A percentile compares a stretch with the other conserved stretches of the same genome.
Conservation (phyloP, 805 yeast genomes). For the Wickerhamomyces bovis region DNA sequence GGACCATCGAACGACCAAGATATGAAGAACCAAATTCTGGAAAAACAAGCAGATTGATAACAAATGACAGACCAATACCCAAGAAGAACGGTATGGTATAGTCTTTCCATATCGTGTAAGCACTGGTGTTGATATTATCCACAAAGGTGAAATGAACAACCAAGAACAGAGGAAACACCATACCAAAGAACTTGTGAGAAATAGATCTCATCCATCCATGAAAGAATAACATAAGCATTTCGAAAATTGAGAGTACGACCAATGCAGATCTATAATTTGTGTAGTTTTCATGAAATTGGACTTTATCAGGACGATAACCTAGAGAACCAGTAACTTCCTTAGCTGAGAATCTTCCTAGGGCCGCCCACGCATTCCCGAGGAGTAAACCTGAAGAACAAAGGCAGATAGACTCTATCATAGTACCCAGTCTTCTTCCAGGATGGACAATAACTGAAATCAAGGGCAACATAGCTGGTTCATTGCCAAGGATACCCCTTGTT, state of each 20-base stretch:
- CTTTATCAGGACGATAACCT: constrained; percentile 26
- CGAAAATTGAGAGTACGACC: constrained; percentile 39
- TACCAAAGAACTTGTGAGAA: constrained; percentile 39
- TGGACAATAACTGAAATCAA: constrained; percentile 41
- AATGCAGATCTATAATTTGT: constrained; percentile 32
- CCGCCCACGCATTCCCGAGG: constrained; percentile 36
- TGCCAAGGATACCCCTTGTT: constrained; percentile 30
- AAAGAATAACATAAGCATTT: constrained; percentile 38
- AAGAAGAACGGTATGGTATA: constrained; percentile 39
- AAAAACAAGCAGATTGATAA: constrained; percentile 37
- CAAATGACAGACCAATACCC: constrained; percentile 39
- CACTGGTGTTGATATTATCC: constrained; percentile 27
- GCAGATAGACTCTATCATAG: constrained; percentile 37
- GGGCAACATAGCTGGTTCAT: constrained; percentile 39
- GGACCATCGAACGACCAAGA: constrained; percentile 37
- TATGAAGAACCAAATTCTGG: constrained; percentile 49
- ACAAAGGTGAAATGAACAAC: constrained; percentile 45
- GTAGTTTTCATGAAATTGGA: constrained; percentile 26
- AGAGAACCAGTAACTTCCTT: constrained; percentile 29
- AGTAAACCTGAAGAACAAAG: constrained; percentile 36
- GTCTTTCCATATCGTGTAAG: constrained; percentile 28
- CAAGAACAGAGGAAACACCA: constrained; percentile 42
- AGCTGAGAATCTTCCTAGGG: constrained; percentile 37
- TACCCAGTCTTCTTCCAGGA: constrained; percentile 44
- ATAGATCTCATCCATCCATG: constrained; percentile 47